Evolutionary conservation across 768 basidiomycete species (phyloP), one percentile per base, ranked within the genome.

Genomic region (Trametes meyenii): DNA sequence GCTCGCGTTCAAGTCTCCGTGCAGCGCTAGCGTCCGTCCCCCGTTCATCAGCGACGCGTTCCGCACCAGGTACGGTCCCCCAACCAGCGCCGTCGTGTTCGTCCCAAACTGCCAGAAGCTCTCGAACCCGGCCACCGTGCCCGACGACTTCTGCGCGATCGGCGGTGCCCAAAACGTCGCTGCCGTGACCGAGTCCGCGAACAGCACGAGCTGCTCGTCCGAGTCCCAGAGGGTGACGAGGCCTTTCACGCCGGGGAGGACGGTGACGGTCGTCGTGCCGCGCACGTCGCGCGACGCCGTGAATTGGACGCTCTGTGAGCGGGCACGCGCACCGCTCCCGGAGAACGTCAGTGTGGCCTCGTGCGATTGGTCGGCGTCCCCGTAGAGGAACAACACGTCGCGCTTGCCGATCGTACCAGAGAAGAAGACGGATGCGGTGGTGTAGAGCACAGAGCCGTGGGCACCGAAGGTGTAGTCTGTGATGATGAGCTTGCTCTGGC

Each of bases 161-260:
- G 83, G 79, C 2, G 92, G 92, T 7, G 87, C 79, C 86, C 89
- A 94, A 77, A 92, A 91, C 0, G 85, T 88, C 40, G 80, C 83
- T 3, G 87, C 86, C 0, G 88, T 88, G 12, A 68, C 74, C 0
- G 85, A 79, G 69, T 93, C 91, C 10, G 85, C 83, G 68, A 79
- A 92, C 12, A 92, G 74, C 29, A 94, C 72, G 17, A 92, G 78
- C 66, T 90, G 87, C 1, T 80, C 80, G 46, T 82, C 77, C 0
- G 87, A 86, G 63, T 92, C 89, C 77, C 83, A 85, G 23, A 90
- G 66, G 0, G 88, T 84, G 42, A 87, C 75, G 4, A 89, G 74
- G 6, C 86, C 86, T 21, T 21, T 53, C 52, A 13, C 23, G 13
- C 67, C 70, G 10, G 51, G 40, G 24, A 74, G 66, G 7, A 61